Conservation (phyloP, 225 moss, liverwort and hornwort species). For the Bryum argenteum region DNA sequence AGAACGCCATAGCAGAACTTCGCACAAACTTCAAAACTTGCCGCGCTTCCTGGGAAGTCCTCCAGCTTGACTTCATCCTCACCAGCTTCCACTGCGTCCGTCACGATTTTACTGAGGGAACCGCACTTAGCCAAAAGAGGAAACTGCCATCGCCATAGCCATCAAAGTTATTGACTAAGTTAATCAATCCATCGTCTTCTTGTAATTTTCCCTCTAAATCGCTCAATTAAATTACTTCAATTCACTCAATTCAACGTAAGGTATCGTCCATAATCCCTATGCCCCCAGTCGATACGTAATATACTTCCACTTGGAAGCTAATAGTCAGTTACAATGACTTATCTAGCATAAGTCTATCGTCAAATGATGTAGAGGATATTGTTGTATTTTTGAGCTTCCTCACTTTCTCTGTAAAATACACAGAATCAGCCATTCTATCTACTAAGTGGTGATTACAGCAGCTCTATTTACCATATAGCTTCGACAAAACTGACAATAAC, state of each 20-base stretch:
- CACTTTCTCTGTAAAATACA: too few species aligned
- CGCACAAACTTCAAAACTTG: constrained; percentile 72
- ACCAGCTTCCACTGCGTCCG: constrained; percentile 55
- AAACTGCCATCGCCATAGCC: constrained; percentile 49
- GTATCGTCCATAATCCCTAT: too few species aligned
- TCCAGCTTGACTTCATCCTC: constrained; percentile 62
- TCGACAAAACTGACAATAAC: neutral
- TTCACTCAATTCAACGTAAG: too few species aligned
- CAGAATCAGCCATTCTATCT: neutral
- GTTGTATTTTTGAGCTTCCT: too few species aligned
- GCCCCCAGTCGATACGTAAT: too few species aligned
- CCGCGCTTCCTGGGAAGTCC: constrained; percentile 73
- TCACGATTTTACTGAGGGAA: constrained; percentile 62
- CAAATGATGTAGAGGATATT: too few species aligned
- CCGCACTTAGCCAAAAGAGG: constrained; percentile 77
- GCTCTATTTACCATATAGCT: neutral
- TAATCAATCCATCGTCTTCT: too few species aligned
- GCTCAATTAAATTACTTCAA: too few species aligned
- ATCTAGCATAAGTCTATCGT: too few species aligned
- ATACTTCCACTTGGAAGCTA: too few species aligned
- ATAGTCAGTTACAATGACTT: too few species aligned
- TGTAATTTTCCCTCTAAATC: too few species aligned
- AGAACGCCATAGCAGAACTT: constrained; percentile 85
- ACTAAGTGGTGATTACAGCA: neutral
- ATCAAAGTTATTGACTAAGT: constrained; percentile 13